Conservation (phyloP, 805 yeast species). For the Blastobotrys attinorum region DNA sequence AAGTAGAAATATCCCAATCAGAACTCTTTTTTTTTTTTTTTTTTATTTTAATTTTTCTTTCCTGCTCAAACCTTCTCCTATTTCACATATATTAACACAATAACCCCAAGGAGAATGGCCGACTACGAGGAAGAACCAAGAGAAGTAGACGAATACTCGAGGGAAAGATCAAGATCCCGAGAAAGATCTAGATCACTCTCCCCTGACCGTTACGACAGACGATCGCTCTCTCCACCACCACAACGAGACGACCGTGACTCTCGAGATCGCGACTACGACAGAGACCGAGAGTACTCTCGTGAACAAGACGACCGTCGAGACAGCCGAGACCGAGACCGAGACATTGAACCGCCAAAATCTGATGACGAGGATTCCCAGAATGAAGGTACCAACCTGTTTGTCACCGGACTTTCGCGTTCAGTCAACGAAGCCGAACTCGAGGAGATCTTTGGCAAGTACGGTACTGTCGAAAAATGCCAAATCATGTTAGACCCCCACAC, state of each 20-base stretch:
- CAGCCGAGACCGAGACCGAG: conserved; percentile 4
- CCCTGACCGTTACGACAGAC: conserved; percentile 16
- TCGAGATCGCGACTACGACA: conserved; percentile 4
- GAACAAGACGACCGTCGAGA: conserved; percentile 7
- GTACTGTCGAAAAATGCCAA: conserved; percentile 27
- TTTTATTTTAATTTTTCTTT: too few relatives aligned
- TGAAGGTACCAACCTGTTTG: conserved; percentile 30
- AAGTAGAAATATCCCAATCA: too few relatives aligned
- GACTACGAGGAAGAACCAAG: conserved; percentile 14
- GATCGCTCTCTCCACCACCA: conserved; percentile 16
- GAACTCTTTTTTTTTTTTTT: too few relatives aligned
- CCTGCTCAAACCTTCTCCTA: background rate
- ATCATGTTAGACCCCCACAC: conserved; percentile 41
- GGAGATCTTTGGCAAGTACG: conserved; percentile 24
- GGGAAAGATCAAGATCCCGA: background rate
- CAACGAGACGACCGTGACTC: conserved; percentile 5
- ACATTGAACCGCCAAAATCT: conserved; percentile 1
- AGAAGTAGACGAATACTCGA: conserved; percentile 5
- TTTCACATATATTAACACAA: too few relatives aligned
- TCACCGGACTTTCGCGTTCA: conserved; percentile 27
- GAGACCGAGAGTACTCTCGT: conserved; percentile 4
- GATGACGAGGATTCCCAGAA: conserved; percentile 24
- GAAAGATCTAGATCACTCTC: conserved; percentile 7
- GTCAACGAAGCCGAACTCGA: conserved; percentile 23
- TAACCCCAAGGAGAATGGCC: conserved; percentile 9